Percentiles rank a stretch among this genome's conserved stretches.
Evolutionary conservation across 257 asterid genomes (phyloP).

Genomic region (Solanum clarkiae): DNA sequence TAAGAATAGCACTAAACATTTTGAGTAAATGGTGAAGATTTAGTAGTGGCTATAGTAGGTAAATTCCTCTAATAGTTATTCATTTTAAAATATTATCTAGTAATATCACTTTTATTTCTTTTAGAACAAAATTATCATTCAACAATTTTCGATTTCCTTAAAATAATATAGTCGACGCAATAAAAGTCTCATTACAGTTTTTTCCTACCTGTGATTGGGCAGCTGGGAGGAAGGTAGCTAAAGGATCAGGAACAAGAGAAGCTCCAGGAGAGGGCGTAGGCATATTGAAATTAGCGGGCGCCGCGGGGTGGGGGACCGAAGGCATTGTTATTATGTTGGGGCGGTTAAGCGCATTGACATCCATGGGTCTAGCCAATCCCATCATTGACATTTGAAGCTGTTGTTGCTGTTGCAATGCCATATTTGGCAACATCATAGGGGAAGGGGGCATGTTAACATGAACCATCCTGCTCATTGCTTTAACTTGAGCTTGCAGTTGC

Average conservation of each 20-base stretch:
- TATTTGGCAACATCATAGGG: conserved; percentile 35
- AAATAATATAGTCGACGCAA: too few species aligned
- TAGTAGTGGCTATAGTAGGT: too few species aligned
- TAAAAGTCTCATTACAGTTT: too few species aligned
- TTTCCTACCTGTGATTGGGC: conserved; percentile 32
- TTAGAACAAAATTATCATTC: neutral
- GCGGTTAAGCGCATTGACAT: conserved; percentile 27
- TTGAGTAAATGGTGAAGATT: too few species aligned
- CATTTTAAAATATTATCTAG: too few species aligned
- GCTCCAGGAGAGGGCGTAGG: conserved; percentile 15
- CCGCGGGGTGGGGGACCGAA: neutral
- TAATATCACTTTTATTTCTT: too few species aligned
- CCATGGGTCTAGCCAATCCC: conserved; percentile 33
- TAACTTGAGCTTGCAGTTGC: conserved; percentile 58
- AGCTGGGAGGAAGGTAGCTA: conserved; percentile 28
- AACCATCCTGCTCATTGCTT: conserved; percentile 51
- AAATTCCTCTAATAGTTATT: too few species aligned
- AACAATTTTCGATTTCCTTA: too few species aligned
- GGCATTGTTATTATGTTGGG: conserved; percentile 20
- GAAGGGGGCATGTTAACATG: conserved; percentile 17
- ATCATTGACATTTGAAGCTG: conserved; percentile 61
- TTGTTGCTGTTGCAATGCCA: conserved; percentile 59
- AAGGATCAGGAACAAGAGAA: conserved; percentile 23
- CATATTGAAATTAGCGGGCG: conserved; percentile 11
- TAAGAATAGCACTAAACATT: too few species aligned